Evolutionary conservation across 495 filamentous ascomycete species (phyloP).

Genomic region (Schizothecium vesticola): DNA sequence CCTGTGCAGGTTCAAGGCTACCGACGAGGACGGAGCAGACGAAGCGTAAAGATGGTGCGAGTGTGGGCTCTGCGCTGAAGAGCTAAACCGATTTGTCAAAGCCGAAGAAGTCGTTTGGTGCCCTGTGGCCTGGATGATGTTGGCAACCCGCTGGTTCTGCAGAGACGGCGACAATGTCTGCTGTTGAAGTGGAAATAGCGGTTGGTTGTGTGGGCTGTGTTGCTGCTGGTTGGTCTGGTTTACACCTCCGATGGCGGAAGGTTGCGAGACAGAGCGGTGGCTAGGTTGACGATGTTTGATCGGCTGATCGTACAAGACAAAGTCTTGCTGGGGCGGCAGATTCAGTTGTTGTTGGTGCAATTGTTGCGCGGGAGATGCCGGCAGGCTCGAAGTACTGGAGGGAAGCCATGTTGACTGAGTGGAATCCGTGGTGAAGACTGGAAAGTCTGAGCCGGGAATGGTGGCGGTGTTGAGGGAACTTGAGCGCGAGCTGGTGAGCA

Average conservation of each 20-base stretch:
- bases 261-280: slow-evolving; percentile 33
- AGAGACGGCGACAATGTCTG: slow-evolving; percentile 35
- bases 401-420: slow-evolving; percentile 54
- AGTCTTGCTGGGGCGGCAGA: slow-evolving; percentile 46
- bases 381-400: slow-evolving; percentile 55
- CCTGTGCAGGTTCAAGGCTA: slow-evolving; percentile 36
- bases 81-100: slow-evolving; percentile 52
- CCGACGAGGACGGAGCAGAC: slow-evolving; percentile 44
- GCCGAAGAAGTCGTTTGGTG: slow-evolving; percentile 52
- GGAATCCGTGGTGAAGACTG: slow-evolving; percentile 57
- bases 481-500: slow-evolving; percentile 44
- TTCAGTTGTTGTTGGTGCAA: slow-evolving; percentile 39
- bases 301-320: slow-evolving; percentile 49
- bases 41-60: slow-evolving; percentile 49
- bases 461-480: slow-evolving; percentile 45
- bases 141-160: slow-evolving; percentile 54
- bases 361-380: slow-evolving; percentile 51
- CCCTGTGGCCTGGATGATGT: slow-evolving; percentile 56
- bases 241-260: slow-evolving; percentile 37
- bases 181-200: slow-evolving; percentile 21
- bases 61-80: slow-evolving; percentile 37
- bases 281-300: slow-evolving; percentile 45
- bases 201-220: slow-evolving; percentile 28
- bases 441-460: slow-evolving; percentile 48
- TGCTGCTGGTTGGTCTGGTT: too few relatives aligned